phyloP scores from a whole-genome alignment of 441 rosid genomes.

The Erodium texanum region DNA sequence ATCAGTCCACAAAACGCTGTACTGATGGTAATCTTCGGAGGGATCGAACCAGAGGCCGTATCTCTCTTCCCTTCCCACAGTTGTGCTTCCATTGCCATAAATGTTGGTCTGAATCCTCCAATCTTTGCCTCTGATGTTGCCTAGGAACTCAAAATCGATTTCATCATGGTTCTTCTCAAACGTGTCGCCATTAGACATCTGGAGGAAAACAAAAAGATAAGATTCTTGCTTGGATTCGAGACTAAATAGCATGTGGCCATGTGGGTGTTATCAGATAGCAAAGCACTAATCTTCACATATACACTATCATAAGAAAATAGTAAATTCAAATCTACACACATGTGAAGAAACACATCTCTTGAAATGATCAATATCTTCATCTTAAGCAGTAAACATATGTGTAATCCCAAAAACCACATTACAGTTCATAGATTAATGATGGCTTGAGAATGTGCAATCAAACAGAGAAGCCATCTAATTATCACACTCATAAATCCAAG shows the following conservation, averaged over 20 bases:
- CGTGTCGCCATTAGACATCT: constrained; percentile 96
- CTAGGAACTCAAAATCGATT: constrained; percentile 94
- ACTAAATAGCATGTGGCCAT: background rate
- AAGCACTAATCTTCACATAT: background rate
- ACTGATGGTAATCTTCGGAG: constrained; percentile 78
- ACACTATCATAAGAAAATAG: background rate
- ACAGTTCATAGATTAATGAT: background rate
- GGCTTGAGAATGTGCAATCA: background rate
- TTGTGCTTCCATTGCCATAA: constrained; percentile 94
- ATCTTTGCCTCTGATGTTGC: constrained; percentile 91
- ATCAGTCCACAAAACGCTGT: constrained; percentile 91
- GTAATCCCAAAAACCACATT: too few relatives aligned
- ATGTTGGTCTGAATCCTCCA: constrained; percentile 98
- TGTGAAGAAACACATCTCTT: background rate
- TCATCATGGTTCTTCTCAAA: constrained; percentile 93
- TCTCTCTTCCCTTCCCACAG: constrained; percentile 88
- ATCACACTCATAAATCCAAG: constrained; percentile 19
- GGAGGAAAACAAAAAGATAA: constrained; percentile 10
- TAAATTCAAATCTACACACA: too few relatives aligned
- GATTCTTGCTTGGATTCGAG: background rate
- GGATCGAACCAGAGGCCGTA: constrained; percentile 95
- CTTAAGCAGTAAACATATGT: too few relatives aligned
- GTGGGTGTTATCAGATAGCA: too few relatives aligned
- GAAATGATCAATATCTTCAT: too few relatives aligned
- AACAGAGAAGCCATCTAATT: too few relatives aligned